Percentiles rank a stretch among this genome's conserved stretches.
Conservation (phyloP, 202 grass and related monocot genomes). For the Eragrostis tef region DNA sequence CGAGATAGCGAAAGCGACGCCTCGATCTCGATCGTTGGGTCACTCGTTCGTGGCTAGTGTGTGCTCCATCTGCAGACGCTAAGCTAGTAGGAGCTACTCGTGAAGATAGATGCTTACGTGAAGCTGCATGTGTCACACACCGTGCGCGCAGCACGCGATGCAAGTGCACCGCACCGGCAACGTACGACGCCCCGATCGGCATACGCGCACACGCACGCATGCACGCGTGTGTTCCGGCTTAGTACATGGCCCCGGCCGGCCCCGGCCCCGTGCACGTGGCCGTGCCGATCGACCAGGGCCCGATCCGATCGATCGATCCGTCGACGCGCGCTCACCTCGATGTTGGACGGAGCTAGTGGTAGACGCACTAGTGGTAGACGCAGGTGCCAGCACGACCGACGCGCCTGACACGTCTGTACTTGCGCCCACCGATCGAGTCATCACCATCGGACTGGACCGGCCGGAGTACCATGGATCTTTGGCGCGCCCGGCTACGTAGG, state of each 20-base stretch:
- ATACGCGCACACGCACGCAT: neutral
- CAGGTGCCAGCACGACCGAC: neutral
- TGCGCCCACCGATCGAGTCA: constrained; percentile 23
- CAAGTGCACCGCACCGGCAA: constrained; percentile 5
- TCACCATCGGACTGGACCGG: neutral
- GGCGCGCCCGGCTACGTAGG: too few species aligned
- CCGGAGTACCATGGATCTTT: neutral
- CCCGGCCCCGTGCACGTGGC: neutral
- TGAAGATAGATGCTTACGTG: neutral
- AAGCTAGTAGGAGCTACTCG: neutral
- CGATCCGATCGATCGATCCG: neutral
- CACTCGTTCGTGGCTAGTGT: neutral
- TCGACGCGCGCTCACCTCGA: neutral
- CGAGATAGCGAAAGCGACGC: constrained; percentile 33
- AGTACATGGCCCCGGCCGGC: neutral
- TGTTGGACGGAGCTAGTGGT: neutral
- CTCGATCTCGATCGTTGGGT: neutral
- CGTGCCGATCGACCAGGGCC: neutral
- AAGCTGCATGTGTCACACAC: neutral
- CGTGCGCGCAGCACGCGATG: neutral
- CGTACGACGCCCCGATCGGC: neutral
- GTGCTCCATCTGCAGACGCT: neutral
- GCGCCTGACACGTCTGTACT: constrained; percentile 28
- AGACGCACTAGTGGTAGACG: neutral
- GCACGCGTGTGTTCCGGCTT: neutral